Base-by-base conservation (phyloP, 164 flowering plant species). In the Stephania japonica region DNA sequence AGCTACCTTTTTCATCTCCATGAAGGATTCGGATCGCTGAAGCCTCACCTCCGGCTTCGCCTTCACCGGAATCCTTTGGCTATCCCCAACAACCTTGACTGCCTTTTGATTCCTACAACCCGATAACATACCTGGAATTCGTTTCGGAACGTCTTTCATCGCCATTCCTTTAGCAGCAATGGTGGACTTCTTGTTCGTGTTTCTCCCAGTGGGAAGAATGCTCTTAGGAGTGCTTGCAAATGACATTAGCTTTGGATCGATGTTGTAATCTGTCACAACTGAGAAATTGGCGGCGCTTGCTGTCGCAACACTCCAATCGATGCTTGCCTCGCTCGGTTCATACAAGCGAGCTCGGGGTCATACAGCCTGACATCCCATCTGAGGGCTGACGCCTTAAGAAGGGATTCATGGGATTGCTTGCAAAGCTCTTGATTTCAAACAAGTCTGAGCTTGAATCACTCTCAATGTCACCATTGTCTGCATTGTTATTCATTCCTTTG, bases 311-410 rank as follows among this genome's bases (percentile, higher is more conserved):
- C 92, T 92, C 97, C 95, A 88, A 53, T 87, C 89, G 10, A 89
- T 86, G 78, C 96, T 92, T 21, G 90, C 94, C 70, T 93, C 98
- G 21, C 96, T 92, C n/a, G 98, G 98, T 12, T 89, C 88, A 77
- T 91, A 61, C 86, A 78, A 41, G 88, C 77, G 67, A 80, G 67
- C 81, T 66, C 18, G 88, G 88, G 5, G 63, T 61, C 69, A 63
- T 49, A 64, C 73, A 75, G 7, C 85, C 80, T 1, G 86, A 80
- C 49, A 72, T 49, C 3, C 77, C 81, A 38, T 82, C 86, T 0
- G 87, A 81, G 49, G 71, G 75, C 70, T 83, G 88, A 16, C 79
- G 78, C 25, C 72, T 75, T 19, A 85, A 80, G 69, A 78, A 85
- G 23, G 86, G 85, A 75, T 82, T 32, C 38, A 32, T 80, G 47